Percentiles rank a stretch among this genome's conserved stretches.
Conservation (phyloP, 148 eudicot genomes). For the Salicornia ramosissima region DNA sequence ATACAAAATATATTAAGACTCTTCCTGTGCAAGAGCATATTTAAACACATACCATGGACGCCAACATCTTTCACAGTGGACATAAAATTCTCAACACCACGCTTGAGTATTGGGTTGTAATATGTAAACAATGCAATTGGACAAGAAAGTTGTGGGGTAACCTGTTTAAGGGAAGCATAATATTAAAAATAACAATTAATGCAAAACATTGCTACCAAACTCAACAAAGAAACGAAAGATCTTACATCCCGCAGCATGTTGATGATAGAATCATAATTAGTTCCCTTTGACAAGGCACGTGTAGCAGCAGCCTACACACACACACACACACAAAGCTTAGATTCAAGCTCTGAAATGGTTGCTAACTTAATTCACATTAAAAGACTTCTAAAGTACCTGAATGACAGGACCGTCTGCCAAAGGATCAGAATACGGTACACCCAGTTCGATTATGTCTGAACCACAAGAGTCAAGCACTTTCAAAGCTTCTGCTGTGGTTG, state of each 20-base stretch:
- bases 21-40: not conserved
- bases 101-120: slow-evolving; percentile 89
- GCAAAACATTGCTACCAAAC: not conserved
- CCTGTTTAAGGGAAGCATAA: slow-evolving; percentile 38
- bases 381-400: slow-evolving; percentile 47
- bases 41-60: slow-evolving; percentile 66
- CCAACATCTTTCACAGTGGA: slow-evolving; percentile 69
- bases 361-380: not conserved
- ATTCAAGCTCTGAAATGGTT: not conserved
- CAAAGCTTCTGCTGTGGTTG: slow-evolving; percentile 78
- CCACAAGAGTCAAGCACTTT: slow-evolving; percentile 85
- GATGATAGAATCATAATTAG: slow-evolving; percentile 65
- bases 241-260: slow-evolving; percentile 70
- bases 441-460: slow-evolving; percentile 84
- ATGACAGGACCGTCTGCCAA: slow-evolving; percentile 97
- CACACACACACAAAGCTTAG: slow-evolving; percentile 1
- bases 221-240: not conserved
- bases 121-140: slow-evolving; percentile 85
- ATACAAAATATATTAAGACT: not conserved
- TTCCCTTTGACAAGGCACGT: slow-evolving; percentile 71
- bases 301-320: slow-evolving; percentile 86
- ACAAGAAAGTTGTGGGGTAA: slow-evolving; percentile 75
- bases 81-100: slow-evolving; percentile 84
- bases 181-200: slow-evolving; percentile 2
- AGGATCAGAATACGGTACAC: slow-evolving; percentile 93